phyloP scores from a whole-genome alignment of 495 filamentous ascomycete genomes.

The Chlorociboria aeruginascens region DNA sequence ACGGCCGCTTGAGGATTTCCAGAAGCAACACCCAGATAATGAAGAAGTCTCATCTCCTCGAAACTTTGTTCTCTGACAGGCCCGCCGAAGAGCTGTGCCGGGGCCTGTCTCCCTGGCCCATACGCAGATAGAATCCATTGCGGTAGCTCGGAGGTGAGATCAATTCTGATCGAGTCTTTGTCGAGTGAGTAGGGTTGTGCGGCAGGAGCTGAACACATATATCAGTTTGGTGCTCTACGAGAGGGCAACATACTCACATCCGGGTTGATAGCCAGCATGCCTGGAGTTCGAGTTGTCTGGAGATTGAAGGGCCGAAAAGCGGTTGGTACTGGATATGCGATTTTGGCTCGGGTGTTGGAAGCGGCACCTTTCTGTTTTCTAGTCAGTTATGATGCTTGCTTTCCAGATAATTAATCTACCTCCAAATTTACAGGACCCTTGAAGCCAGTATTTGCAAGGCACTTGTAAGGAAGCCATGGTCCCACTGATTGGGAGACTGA shows the following conservation, averaged over 20 bases:
- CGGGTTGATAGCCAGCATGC: not conserved
- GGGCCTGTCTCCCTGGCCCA: slow-evolving; percentile 57
- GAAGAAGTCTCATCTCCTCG: slow-evolving; percentile 66
- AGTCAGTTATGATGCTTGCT: slow-evolving; percentile 1
- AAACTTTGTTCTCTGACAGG: slow-evolving; percentile 67
- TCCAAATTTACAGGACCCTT: slow-evolving; percentile 64
- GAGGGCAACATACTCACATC: not conserved
- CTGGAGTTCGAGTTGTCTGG: slow-evolving; percentile 3
- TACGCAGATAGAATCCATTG: slow-evolving; percentile 79
- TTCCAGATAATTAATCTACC: slow-evolving; percentile 21
- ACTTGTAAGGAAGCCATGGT: slow-evolving; percentile 27
- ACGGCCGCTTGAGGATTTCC: slow-evolving; percentile 55
- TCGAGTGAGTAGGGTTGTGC: slow-evolving; percentile 26
- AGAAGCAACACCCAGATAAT: slow-evolving; percentile 43
- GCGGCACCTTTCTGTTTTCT: slow-evolving; percentile 11
- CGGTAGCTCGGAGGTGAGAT: slow-evolving; percentile 59
- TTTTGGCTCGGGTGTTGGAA: slow-evolving; percentile 8
- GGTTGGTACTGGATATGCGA: slow-evolving; percentile 1
- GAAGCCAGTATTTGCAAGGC: slow-evolving; percentile 61
- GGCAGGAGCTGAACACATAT: not conserved
- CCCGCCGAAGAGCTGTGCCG: slow-evolving; percentile 71
- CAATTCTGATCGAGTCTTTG: slow-evolving; percentile 42
- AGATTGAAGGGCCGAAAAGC: slow-evolving; percentile 10
- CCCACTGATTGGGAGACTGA: not conserved
- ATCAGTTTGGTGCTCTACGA: slow-evolving; percentile 28